phyloP scores from a whole-genome alignment of 257 asterid genomes.

The Forsythia suspensa region DNA sequence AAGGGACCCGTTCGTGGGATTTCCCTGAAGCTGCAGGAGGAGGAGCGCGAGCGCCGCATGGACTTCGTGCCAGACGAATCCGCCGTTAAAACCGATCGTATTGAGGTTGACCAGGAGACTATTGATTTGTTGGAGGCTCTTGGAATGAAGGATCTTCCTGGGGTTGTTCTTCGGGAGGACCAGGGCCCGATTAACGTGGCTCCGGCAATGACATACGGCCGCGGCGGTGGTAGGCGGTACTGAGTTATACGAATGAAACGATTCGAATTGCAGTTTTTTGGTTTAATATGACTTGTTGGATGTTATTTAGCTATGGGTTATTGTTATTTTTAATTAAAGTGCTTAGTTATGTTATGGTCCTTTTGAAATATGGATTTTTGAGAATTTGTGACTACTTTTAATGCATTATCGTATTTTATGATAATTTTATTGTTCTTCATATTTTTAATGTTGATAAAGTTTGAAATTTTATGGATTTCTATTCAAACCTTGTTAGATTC shows the following conservation, averaged over 20 bases:
- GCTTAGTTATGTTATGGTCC: background rate
- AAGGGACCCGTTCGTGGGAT: constrained; percentile 72
- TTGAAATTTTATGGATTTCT: background rate
- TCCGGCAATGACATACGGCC: constrained; percentile 36
- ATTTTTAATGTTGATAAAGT: background rate
- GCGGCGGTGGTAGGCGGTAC: constrained; percentile 36
- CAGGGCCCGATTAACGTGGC: constrained; percentile 24
- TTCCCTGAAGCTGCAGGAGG: constrained; percentile 74
- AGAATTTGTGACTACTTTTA: background rate
- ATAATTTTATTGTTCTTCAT: background rate
- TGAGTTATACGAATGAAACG: background rate
- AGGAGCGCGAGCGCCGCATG: constrained; percentile 82
- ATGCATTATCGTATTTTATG: constrained; percentile 1
- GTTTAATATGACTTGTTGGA: background rate
- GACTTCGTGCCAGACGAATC: constrained; percentile 70
- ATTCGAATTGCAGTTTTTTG: background rate
- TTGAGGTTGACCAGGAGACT: constrained; percentile 76
- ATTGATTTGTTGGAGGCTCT: constrained; percentile 51
- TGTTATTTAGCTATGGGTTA: background rate
- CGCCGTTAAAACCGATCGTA: constrained; percentile 50
- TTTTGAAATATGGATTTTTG: background rate
- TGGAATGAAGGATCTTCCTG: constrained; percentile 69
- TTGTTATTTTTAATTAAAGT: background rate
- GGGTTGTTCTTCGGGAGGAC: constrained; percentile 43
- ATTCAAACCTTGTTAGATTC: background rate